Conservation (phyloP, 2,329 filamentous ascomycete species). For the Pseudogymnoascus sp. region DNA sequence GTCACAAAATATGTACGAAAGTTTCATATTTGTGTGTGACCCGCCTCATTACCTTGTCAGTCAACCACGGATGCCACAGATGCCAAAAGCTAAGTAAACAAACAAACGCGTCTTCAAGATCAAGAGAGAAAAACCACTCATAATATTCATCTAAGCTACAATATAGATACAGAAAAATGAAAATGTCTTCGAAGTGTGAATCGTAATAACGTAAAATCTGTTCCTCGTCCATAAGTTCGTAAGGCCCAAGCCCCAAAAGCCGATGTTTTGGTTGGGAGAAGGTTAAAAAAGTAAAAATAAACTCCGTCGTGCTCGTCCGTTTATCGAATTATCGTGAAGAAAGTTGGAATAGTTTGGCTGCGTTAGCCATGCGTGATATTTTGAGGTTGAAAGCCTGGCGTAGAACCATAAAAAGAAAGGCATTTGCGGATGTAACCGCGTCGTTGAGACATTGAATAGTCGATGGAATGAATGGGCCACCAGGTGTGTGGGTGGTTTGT, state of each 20-base stretch:
- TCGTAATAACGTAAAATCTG: constrained; percentile 5
- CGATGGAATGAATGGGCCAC: neutral
- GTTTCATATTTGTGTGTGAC: neutral
- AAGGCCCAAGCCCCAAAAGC: constrained; percentile 5
- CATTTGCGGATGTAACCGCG: neutral
- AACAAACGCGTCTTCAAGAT: neutral
- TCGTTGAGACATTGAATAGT: neutral
- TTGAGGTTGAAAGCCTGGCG: constrained; percentile 3
- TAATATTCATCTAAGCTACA: constrained; percentile 7
- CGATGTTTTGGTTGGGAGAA: constrained; percentile 6
- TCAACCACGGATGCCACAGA: neutral
- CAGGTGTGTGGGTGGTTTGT: neutral
- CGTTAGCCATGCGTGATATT: constrained; percentile 6
- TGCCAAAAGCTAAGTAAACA: neutral
- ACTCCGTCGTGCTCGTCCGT: constrained; percentile 8
- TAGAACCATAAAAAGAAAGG: constrained; percentile 3
- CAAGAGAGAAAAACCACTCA: neutral
- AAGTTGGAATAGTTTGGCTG: neutral
- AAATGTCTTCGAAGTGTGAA: constrained; percentile 8
- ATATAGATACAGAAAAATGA: constrained; percentile 2
- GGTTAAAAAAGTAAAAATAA: neutral
- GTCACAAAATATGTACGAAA: constrained; percentile 1
- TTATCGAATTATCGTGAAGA: constrained; percentile 4
- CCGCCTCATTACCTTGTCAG: neutral
- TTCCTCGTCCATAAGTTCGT: constrained; percentile 5